Evolutionary conservation across 2,329 filamentous ascomycete species (phyloP).

Genomic region (Penicillium sp.): DNA sequence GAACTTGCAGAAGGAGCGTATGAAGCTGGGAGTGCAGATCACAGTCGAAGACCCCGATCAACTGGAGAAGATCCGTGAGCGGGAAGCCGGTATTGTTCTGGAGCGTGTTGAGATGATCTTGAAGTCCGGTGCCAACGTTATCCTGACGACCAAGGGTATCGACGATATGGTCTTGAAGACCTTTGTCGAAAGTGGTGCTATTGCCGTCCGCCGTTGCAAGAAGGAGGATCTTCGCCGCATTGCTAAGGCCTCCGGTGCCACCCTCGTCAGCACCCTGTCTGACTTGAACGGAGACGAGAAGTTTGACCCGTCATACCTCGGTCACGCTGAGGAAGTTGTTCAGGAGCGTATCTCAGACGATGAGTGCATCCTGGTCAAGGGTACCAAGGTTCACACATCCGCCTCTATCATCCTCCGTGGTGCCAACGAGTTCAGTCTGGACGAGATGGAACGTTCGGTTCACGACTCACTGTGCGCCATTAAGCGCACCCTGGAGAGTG

Average conservation of each 20-base stretch:
- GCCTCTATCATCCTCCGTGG: slow-evolving; percentile 96
- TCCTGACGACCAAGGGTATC: slow-evolving; percentile 97
- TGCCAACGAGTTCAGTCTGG: slow-evolving; percentile 92
- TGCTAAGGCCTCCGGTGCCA: slow-evolving; percentile 93
- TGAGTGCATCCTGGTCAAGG: slow-evolving; percentile 96
- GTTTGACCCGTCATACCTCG: slow-evolving; percentile 88
- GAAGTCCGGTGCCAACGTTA: slow-evolving; percentile 93
- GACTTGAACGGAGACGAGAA: slow-evolving; percentile 97
- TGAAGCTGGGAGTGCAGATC: slow-evolving; percentile 99
- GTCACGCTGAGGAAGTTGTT: slow-evolving; percentile 91
- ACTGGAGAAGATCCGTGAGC: slow-evolving; percentile 92
- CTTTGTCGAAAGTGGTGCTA: slow-evolving; percentile 91
- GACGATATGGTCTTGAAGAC: slow-evolving; percentile 94
- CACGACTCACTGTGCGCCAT: slow-evolving; percentile 97
- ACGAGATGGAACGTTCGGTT: slow-evolving; percentile 98
- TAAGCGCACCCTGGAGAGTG: slow-evolving; percentile 95
- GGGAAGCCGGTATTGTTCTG: slow-evolving; percentile 89
- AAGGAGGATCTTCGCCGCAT: slow-evolving; percentile 97
- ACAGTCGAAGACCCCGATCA: slow-evolving; percentile 97
- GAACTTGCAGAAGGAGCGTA: slow-evolving; percentile 97
- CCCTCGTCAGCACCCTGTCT: slow-evolving; percentile 87
- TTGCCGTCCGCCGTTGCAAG: slow-evolving; percentile 95
- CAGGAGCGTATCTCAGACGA: slow-evolving; percentile 99
- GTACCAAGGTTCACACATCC: slow-evolving; percentile 90
- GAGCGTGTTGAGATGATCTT: slow-evolving; percentile 97